Evolutionary conservation across 176 grass and related monocot species (phyloP), one percentile per base, ranked within the genome.

Genomic region (Oryza rufipogon): DNA sequence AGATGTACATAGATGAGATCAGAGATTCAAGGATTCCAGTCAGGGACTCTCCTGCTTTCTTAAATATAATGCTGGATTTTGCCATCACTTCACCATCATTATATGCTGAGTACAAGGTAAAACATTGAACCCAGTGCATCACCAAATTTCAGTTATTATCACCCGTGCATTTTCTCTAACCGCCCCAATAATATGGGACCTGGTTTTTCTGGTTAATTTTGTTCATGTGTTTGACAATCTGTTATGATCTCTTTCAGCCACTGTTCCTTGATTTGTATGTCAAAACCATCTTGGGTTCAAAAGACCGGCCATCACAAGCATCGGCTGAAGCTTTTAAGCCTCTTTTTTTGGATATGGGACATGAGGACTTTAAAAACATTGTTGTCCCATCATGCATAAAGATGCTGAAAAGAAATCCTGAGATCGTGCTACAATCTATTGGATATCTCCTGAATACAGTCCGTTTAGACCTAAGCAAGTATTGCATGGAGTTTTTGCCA

Each of bases 341-440:
- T 25, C 89, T 95, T 79, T 92, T 98, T 48, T 77, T 80, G 83
- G 79, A 92, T 72, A 84, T 98, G 75, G 93, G 87, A 51, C 96
- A 95, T 86, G 93, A 92, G 34, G 89, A 98, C 85, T 98, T 98
- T 48, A 93, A 87, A 84, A 95, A 70, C 41, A 38, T 83, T 65
- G 41, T 98, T 74, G 80, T 95, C 39, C 96, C 96, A n/a, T 95
- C 96, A 76, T 95, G 93, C 86, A 88, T 92, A 75, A 98, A 84
- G 91, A 95, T 91, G 85, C 89, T 98, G 68, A 98, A 98, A 87
- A 91, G 93, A 89, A 98, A 98, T 89, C 96, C 96, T 61, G 96
- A 98, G 88, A 93, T 95, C 5, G 83, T 95, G 16, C 76, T 98
- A 56, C 87, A 95, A 87, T 95, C 96, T 73, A 90, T 95, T 84